Evolutionary conservation across 2,329 filamentous ascomycete genomes (phyloP).

Genomic region (Zymoseptoria pseudotritici): DNA sequence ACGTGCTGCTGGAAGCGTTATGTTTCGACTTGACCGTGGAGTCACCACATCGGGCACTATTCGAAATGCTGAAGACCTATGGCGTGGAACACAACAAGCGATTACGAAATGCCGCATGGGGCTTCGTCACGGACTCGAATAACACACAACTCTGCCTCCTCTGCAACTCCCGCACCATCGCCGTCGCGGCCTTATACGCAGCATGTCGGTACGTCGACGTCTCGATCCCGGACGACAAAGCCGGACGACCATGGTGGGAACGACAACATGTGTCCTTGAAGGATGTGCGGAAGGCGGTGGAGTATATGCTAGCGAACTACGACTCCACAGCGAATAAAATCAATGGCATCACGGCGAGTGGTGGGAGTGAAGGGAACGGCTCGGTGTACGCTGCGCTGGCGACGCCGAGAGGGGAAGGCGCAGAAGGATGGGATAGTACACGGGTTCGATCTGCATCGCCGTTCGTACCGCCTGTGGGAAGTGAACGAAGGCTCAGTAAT

Average conservation of each 20-base stretch:
- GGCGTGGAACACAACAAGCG: conserved; percentile 70
- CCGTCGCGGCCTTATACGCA: conserved; percentile 79
- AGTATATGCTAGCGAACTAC: conserved; percentile 58
- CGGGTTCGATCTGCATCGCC: conserved; percentile 21
- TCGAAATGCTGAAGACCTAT: conserved; percentile 69
- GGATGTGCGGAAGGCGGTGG: conserved; percentile 65
- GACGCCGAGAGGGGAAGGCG: conserved; percentile 26
- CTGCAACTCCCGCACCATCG: conserved; percentile 71
- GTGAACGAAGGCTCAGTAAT: conserved; percentile 25
- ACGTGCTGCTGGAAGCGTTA: conserved; percentile 80
- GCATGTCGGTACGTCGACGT: conserved; percentile 68
- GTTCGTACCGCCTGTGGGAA: conserved; percentile 17
- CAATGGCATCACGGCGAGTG: conserved; percentile 17
- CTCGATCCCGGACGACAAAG: conserved; percentile 64
- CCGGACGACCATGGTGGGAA: conserved; percentile 82
- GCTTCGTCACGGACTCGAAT: conserved; percentile 85
- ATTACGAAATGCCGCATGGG: conserved; percentile 81
- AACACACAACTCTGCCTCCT: conserved; percentile 79
- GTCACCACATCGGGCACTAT: conserved; percentile 78
- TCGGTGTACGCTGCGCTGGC: conserved; percentile 42
- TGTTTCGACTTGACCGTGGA: conserved; percentile 92
- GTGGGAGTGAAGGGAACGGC: conserved; percentile 32
- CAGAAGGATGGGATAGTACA: conserved; percentile 27
- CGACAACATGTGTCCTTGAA: conserved; percentile 62
- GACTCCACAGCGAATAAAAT: conserved; percentile 33